Conservation (phyloP, 106 monocot species). For the Allium sativum region DNA sequence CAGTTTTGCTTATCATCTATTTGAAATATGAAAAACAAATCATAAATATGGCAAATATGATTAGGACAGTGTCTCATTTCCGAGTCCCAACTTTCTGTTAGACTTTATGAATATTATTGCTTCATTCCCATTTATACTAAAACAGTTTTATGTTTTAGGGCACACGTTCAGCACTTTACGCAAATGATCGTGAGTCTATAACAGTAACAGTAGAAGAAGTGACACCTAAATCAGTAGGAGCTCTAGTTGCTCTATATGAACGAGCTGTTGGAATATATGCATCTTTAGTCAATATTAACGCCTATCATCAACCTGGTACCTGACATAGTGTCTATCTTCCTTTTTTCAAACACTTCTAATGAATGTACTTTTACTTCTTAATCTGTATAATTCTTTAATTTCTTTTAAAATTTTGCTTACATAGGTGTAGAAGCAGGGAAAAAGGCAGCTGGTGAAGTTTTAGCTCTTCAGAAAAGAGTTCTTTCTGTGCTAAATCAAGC, state of each 20-base stretch:
- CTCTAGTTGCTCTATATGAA: conserved; percentile 89
- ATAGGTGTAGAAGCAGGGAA: conserved; percentile 98
- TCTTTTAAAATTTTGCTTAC: no score
- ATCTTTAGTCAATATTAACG: conserved; percentile 82
- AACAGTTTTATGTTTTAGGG: conserved; percentile 33
- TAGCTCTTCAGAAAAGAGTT: conserved; percentile 93
- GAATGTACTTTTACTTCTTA: no score
- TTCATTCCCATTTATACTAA: no score
- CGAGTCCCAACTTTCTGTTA: no score
- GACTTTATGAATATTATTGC: no score
- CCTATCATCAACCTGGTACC: conserved; percentile 97
- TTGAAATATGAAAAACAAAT: no score
- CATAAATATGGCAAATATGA: no score
- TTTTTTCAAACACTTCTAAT: no score
- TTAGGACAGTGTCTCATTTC: no score
- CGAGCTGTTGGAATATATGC: conserved; percentile 97
- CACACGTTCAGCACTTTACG: conserved; percentile 91
- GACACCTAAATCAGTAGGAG: conserved; percentile 82
- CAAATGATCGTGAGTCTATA: conserved; percentile 88
- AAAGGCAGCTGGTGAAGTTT: conserved; percentile 94
- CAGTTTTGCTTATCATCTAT: no score
- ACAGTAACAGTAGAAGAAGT: conserved; percentile 91
- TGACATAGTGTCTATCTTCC: neutral
- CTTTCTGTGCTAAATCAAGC: conserved; percentile 80
- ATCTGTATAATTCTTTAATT: no score